A percentile compares a stretch with the other conserved stretches of the same genome.
Conservation (phyloP, 129 eudicot species). For the Artemisia annua region DNA sequence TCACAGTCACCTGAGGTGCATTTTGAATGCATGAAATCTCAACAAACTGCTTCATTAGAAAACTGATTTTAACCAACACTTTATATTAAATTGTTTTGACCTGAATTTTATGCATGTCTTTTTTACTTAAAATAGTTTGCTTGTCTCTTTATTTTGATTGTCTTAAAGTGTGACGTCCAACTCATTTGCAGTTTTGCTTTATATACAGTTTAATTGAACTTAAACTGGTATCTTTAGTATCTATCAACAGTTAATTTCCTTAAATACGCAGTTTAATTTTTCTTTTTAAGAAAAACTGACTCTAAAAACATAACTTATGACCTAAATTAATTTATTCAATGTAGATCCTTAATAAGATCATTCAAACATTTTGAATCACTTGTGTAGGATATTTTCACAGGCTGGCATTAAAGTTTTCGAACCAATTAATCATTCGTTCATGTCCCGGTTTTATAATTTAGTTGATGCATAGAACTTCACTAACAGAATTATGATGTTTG, state of each 20-base stretch:
- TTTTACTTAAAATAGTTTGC: constrained; percentile 1
- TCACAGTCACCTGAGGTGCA: too few species aligned
- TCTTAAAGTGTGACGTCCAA: background rate
- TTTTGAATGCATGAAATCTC: too few species aligned
- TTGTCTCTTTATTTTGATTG: background rate
- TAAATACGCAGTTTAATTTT: background rate
- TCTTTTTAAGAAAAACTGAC: background rate
- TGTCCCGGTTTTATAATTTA: background rate
- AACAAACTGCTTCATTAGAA: too few species aligned
- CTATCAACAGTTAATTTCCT: background rate
- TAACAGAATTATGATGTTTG: constrained; percentile 12
- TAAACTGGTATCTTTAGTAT: background rate
- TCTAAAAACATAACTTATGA: background rate
- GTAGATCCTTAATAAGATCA: constrained; percentile 6
- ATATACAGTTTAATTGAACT: constrained; percentile 5
- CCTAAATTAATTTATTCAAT: constrained; percentile 4
- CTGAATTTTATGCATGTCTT: constrained; percentile 1
- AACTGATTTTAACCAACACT: too few species aligned
- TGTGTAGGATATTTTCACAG: constrained; percentile 15
- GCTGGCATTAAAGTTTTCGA: background rate
- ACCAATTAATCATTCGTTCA: constrained; percentile 9
- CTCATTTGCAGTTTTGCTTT: constrained; percentile 14
- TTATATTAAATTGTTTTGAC: too few species aligned
- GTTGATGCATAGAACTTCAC: too few species aligned
- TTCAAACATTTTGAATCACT: background rate